Conservation (phyloP, 2,329 filamentous ascomycete genomes). For the Fusarium decemcellulare region DNA sequence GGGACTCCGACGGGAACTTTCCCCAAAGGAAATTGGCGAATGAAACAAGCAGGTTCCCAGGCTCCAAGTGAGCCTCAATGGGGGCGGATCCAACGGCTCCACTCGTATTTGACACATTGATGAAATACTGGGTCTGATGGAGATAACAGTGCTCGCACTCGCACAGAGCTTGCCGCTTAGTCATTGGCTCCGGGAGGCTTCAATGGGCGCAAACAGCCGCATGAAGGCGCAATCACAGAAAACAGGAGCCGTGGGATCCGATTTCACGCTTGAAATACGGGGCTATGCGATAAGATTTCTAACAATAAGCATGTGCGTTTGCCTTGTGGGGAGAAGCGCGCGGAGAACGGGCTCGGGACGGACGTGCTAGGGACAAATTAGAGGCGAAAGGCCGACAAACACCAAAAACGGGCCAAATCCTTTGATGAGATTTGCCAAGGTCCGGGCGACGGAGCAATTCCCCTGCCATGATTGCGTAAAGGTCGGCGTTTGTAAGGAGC, state of each 20-base stretch:
- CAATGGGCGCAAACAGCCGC: not conserved
- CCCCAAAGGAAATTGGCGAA: not conserved
- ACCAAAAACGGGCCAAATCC: no score
- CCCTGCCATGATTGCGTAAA: not conserved
- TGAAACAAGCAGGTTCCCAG: not conserved
- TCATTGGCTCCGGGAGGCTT: not conserved
- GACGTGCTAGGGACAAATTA: not conserved
- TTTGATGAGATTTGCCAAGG: no score
- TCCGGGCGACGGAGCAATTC: not conserved
- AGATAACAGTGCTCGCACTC: slow-evolving; percentile 1
- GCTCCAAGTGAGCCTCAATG: not conserved
- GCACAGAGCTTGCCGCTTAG: slow-evolving; percentile 10
- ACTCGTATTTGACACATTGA: slow-evolving; percentile 7
- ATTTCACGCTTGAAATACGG: not conserved
- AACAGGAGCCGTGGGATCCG: not conserved
- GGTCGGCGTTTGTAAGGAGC: not conserved
- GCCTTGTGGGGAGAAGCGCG: not conserved
- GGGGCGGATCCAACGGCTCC: slow-evolving; percentile 13
- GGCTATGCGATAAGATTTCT: not conserved
- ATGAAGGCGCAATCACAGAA: not conserved
- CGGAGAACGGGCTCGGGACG: not conserved
- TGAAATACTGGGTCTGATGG: not conserved
- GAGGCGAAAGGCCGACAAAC: not conserved
- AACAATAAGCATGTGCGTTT: not conserved
- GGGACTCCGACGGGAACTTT: slow-evolving; percentile 11